Base-by-base conservation (phyloP, 1,284 basidiomycete species). In the Cryptococcus maquisensis region DNA sequence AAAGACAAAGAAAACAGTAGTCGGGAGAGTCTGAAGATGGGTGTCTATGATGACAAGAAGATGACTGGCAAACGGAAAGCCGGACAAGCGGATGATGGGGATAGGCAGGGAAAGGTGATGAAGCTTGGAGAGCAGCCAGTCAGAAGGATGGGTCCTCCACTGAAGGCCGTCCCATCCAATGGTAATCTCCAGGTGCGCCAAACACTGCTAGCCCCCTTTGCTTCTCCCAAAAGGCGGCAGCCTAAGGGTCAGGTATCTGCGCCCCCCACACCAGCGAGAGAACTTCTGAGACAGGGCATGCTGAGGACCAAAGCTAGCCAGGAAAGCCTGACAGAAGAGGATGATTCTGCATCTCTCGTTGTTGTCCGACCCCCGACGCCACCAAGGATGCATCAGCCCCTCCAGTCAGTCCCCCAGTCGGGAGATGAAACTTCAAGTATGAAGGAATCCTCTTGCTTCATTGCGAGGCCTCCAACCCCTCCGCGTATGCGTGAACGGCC, bases 261-360 rank as follows among this genome's bases (percentile, higher is more conserved):
- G 5, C 40, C 44, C 20, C 60, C 60, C 6, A 58, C 60, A 5
- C 60, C 60, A 20, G 60, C 60, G 10, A 47, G 60, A 21, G 56
- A 58, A 3, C 37, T 61, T 4, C 37, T 61, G 20, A 51, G 47
- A 18, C 46, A 51, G 18, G 54, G 51, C 23, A 38, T 42, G 38
- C 23, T 18, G n/a, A n/a, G 23, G 21, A 20, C 15, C n/a, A 35
- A 47, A 47, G 20, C 15, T 23, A 24, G 43, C 15, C 20, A 28
- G 15, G 43, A 44, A 21, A 23, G 23, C 15, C 8, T 32, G 16
- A 16, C 43, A 24, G 21, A 16, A 21, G 43, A 23, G 16, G 43
- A 21, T 10, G 15, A 24, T 8, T 44, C 43, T 9, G 23, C 9
- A 20, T 23, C 24, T 44, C 18, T 13, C 20, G n/a, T 40, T n/a